Conservation (phyloP, 2,329 filamentous ascomycete genomes). For the Chaetomiaceae sp. region DNA sequence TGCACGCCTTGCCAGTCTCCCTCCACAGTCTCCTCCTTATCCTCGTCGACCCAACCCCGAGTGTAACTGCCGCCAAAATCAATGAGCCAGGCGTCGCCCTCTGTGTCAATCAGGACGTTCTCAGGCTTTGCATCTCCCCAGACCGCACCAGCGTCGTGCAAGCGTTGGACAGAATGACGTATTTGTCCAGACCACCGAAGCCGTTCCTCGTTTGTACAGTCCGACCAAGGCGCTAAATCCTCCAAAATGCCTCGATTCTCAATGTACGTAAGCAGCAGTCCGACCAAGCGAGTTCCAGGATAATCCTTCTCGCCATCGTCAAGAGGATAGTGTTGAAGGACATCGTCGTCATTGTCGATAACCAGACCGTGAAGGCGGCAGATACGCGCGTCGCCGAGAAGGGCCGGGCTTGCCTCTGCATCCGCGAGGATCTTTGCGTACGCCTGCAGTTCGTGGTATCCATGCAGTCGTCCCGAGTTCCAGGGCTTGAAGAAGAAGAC, state of each 20-base stretch:
- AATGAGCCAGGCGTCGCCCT: constrained; percentile 29
- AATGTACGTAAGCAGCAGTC: constrained; percentile 5
- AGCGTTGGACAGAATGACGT: not conserved
- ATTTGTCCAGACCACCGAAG: constrained; percentile 5
- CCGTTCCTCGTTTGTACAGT: constrained; percentile 7
- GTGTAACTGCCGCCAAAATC: constrained; percentile 32
- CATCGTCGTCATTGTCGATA: constrained; percentile 6
- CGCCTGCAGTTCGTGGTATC: constrained; percentile 1
- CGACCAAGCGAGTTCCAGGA: constrained; percentile 1
- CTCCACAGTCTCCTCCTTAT: constrained; percentile 32
- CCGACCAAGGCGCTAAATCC: constrained; percentile 2
- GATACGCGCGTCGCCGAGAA: constrained; percentile 6
- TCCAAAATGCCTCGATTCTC: constrained; percentile 4
- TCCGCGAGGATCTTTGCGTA: constrained; percentile 3
- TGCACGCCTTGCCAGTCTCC: constrained; percentile 31
- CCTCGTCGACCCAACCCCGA: constrained; percentile 28
- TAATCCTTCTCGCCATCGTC: not conserved
- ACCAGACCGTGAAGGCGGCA: constrained; percentile 7
- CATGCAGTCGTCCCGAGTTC: not conserved
- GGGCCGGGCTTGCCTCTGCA: constrained; percentile 6
- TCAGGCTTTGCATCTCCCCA: constrained; percentile 32
- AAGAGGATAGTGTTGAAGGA: constrained; percentile 10
- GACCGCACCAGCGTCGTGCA: constrained; percentile 22
- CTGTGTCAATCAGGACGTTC: constrained; percentile 29
- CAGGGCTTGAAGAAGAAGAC: constrained; percentile 3